These are phyloP conservation scores for Diversispora eburnea DNA, from an alignment of 192 early-diverging fungal species.

Conservation along the genomic window DNA sequence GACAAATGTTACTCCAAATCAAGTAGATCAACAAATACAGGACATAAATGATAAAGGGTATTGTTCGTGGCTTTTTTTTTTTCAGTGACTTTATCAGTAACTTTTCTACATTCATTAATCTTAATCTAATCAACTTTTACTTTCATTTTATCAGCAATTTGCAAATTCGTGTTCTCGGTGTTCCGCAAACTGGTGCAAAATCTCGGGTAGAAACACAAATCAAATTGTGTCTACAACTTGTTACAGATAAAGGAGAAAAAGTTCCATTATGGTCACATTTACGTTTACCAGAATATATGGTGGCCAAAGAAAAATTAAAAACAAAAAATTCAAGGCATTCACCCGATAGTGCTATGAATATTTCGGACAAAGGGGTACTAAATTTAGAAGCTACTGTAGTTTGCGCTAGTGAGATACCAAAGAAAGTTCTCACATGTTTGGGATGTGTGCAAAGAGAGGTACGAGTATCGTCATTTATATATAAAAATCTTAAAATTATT, in stretches of 20 bases:
- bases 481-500: background rate
- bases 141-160: background rate
- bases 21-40: background rate
- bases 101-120: too few relatives aligned
- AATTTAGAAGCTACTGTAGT: conserved; percentile 80
- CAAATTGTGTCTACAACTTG: conserved; percentile 82
- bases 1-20: background rate
- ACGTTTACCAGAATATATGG: conserved; percentile 76
- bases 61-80: background rate
- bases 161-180: conserved; percentile 35
- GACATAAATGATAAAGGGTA: conserved; percentile 6
- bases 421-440: conserved; percentile 72
- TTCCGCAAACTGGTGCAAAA: conserved; percentile 62
- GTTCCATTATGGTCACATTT: conserved; percentile 79
- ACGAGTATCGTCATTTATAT: conserved; percentile 9
- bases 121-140: background rate
- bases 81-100: too few relatives aligned
- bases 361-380: conserved; percentile 36
- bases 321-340: conserved; percentile 39
- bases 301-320: conserved; percentile 73
- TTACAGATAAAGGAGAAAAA: conserved; percentile 64
- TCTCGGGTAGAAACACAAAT: conserved; percentile 95
- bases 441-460: conserved; percentile 83
- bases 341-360: conserved; percentile 16
- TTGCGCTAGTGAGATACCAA: conserved; percentile 75